These are phyloP conservation scores for Basidioascus undulatus DNA, from an alignment of 768 basidiomycete species.

Conservation along the genomic window DNA sequence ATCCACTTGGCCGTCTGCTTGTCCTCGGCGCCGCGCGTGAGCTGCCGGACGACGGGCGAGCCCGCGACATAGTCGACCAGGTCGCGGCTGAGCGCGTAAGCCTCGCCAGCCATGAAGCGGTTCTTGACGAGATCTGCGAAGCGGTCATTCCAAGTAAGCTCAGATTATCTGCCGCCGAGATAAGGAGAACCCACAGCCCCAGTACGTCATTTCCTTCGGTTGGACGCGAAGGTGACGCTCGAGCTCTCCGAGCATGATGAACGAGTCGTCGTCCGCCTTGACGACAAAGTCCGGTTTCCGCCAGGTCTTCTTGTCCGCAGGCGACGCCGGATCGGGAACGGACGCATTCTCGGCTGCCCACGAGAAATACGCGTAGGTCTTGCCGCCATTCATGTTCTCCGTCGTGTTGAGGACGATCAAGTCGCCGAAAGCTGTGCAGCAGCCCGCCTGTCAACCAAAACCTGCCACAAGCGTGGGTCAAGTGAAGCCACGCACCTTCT, in stretches of 20 bases:
- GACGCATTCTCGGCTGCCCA: constrained; percentile 82
- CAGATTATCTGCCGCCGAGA: too few species aligned
- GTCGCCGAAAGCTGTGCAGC: constrained; percentile 16
- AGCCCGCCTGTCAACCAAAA: too few species aligned
- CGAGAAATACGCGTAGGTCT: constrained; percentile 70
- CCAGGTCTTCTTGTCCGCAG: constrained; percentile 24
- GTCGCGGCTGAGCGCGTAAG: constrained; percentile 73
- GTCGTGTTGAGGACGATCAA: constrained; percentile 39
- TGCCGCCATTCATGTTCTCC: constrained; percentile 94
- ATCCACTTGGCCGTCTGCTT: constrained; percentile 88
- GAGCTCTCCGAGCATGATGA: constrained; percentile 81
- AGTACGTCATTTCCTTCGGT: constrained; percentile 27
- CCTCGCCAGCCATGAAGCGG: constrained; percentile 82
- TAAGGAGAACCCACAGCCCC: constrained; percentile 15
- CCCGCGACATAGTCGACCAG: constrained; percentile 69
- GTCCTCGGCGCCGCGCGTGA: constrained; percentile 68
- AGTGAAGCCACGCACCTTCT: not conserved
- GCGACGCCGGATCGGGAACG: constrained; percentile 42
- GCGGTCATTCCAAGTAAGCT: too few species aligned
- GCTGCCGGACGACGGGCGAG: constrained; percentile 37
- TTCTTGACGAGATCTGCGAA: constrained; percentile 46
- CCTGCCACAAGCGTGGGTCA: constrained; percentile 1
- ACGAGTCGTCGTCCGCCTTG: constrained; percentile 88
- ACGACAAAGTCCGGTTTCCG: constrained; percentile 73
- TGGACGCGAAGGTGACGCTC: constrained; percentile 68